Base-by-base conservation (phyloP, 345 rosid species). In the Anacardium occidentale region DNA sequence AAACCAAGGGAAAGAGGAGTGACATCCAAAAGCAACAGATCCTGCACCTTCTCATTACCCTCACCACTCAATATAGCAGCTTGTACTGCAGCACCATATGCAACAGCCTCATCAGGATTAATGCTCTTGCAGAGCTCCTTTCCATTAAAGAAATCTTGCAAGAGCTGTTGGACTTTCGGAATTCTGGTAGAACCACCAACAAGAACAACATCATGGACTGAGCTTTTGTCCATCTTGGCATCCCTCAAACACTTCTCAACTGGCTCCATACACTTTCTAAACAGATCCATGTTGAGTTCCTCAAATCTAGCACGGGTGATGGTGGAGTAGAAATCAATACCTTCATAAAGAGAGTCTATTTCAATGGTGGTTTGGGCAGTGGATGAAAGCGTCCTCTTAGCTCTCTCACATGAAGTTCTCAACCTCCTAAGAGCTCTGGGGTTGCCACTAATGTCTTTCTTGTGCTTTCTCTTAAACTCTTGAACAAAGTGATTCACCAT, bases 21-120 rank as follows among this genome's bases (percentile, higher is more conserved):
- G 53, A 90, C 92, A 75, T 78, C 93, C 62, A 90, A 81, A 66
- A 90, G 83, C 17, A 90, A 74, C 61, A 90, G 93, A 78, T 90
- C 96, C 32, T 90, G 93, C n/a, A 88, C 96, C 83, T 88, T 90
- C 89, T 90, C 96, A 20, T 89, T 89, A 45, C 93, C 93, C 77
- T 90, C 89, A 69, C 83, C 93, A 3, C 91, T 87, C 80, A 90
- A 87, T 57, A 90, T 90, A 70, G 96, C 96, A 59, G 93, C 91
- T 73, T 90, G 93, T 42, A 91, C 94, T 2, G 92, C 97, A 53
- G 97, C 97, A 80, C 97, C 94, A 18, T 87, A 89, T 12, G 94
- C 97, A 80, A 91, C 94, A 7, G 92, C 97, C 80, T 91, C 97
- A 45, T 91, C 91, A 0, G 91, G 97, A 83, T 91, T 91, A 76